Base-by-base conservation (phyloP, 2,329 filamentous ascomycete species). In the Diaporthe sp. region DNA sequence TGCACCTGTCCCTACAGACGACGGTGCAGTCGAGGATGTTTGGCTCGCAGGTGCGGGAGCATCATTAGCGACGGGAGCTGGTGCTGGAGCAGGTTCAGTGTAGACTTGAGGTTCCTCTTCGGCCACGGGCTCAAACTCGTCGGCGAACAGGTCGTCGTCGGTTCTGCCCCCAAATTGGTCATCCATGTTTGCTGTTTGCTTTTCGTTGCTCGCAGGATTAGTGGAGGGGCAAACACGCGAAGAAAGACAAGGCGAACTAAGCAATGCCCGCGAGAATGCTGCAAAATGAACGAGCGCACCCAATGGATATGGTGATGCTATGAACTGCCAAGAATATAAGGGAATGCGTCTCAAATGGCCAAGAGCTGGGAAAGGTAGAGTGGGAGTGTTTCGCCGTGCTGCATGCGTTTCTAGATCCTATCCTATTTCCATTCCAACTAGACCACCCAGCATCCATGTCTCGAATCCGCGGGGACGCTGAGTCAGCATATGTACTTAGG, bases 91-190 rank as follows among this genome's bases (percentile, higher is more conserved):
- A 35, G 78, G 75, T 12, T 77, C 78, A 42, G 77, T 67, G 40
- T 52, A 30, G 3, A 25, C n/a, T 25, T 64, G 70, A 28, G 75
- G 38, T 50, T 79, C 77, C 55, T 78, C 67, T 3, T 70, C 75
- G 9, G 77, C 82, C 68, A 90, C 85, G 10, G 89, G 89, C 80
- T 91, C 90, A 74, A 91, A 90, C 78, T 92, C 90, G 77, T 92
- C 90, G 75, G 88, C 87, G 80, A 92, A 92, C 75, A 92, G 85
- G 79, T 91, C 90, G 77, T 92, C 90, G 79, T 92, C 90, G 60
- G 90, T 91, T 28, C 90, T 86, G 64, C 89, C 89, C 75, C 87
- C 86, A 77, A 91, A 91, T 79, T 91, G 89, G 77, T 91, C 89
- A 30, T 91, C 89, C 89, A 91, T 91, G 76, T n/a, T 66, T 55